phyloP scores from a whole-genome alignment of 129 eudicot genomes.

The Artemisia argyi region DNA sequence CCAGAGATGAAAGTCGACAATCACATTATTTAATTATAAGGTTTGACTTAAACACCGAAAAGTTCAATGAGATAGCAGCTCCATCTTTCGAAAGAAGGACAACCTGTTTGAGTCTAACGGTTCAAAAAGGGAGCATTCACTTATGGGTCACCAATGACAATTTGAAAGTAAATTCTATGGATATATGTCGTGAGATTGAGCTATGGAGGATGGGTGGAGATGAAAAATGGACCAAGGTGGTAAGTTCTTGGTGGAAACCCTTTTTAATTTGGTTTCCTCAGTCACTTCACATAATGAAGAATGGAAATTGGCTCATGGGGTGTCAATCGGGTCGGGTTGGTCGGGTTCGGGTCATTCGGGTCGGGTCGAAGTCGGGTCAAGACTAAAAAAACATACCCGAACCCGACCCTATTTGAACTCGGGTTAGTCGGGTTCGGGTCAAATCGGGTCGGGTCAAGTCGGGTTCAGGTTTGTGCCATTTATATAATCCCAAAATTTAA shows the following conservation, averaged over 20 bases:
- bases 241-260: background rate
- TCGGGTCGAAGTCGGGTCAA: no score
- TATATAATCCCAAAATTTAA: no score
- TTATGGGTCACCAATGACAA: background rate
- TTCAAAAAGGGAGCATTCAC: background rate
- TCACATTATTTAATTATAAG: background rate
- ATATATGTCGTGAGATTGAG: background rate
- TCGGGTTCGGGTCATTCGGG: no score
- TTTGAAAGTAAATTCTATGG: background rate
- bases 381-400: no score
- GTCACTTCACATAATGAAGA: constrained; percentile 6
- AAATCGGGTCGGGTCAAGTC: no score
- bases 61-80: background rate
- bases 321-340: no score
- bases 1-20: no score
- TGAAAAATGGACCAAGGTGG: constrained; percentile 5
- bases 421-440: no score
- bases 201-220: background rate
- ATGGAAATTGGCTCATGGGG: constrained; percentile 22
- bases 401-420: no score
- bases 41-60: background rate
- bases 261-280: background rate
- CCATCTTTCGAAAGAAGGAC: background rate
- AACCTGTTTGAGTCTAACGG: background rate
- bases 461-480: no score